Percentiles rank a stretch among this genome's conserved stretches.
phyloP scores from a whole-genome alignment of 164 flowering plant genomes.

The Stephania japonica region DNA sequence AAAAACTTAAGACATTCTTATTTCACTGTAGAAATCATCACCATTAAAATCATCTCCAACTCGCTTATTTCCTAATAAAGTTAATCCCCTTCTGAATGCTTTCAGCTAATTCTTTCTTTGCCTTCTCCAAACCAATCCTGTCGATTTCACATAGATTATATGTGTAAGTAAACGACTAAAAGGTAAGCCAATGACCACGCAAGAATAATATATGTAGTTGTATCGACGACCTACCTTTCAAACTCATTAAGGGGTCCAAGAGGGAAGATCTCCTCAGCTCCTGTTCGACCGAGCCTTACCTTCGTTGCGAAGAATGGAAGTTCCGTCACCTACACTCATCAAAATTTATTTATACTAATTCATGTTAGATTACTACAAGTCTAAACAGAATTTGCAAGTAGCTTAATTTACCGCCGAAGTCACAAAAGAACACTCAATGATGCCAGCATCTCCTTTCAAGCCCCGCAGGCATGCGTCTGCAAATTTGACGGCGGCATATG shows the following conservation, averaged over 20 bases:
- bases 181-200: background rate
- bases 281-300: slow-evolving; percentile 75
- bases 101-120: slow-evolving; percentile 76
- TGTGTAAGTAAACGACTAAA: background rate
- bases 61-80: slow-evolving; percentile 54
- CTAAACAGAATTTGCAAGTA: no score
- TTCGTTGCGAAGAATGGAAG: slow-evolving; percentile 92
- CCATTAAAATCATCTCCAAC: background rate
- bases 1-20: background rate
- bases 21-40: background rate
- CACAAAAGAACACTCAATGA: slow-evolving; percentile 79
- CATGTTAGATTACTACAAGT: no score
- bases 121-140: slow-evolving; percentile 89
- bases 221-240: slow-evolving; percentile 53
- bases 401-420: slow-evolving; percentile 54
- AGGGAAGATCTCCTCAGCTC: slow-evolving; percentile 75
- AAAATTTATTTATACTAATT: background rate
- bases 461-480: slow-evolving; percentile 92
- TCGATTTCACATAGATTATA: background rate
- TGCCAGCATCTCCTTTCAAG: slow-evolving; percentile 74
- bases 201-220: background rate
- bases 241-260: slow-evolving; percentile 82
- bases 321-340: slow-evolving; percentile 65
- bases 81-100: slow-evolving; percentile 87
- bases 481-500: slow-evolving; percentile 91